A percentile compares a stretch with the other conserved stretches of the same genome.
Conservation (phyloP, 2,329 filamentous ascomycete species). For the Ceratocystis albifundus region DNA sequence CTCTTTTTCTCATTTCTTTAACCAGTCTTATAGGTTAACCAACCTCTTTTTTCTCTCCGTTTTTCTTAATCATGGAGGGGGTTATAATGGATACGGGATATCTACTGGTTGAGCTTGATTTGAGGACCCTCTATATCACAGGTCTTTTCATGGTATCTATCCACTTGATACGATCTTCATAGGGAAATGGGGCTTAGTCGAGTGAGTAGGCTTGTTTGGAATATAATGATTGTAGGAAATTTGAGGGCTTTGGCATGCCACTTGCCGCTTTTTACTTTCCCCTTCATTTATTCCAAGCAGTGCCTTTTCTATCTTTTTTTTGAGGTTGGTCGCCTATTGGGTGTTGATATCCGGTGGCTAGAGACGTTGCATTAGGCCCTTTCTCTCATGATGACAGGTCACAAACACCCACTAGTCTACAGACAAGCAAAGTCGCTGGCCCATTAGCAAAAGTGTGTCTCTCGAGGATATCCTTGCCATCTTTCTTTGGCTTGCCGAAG, state of each 20-base stretch:
- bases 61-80: conserved; percentile 3
- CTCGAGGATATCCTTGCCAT: background rate
- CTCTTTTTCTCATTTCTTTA: background rate
- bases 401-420: background rate
- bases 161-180: too few relatives aligned
- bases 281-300: background rate
- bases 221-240: background rate
- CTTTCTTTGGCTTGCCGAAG: background rate
- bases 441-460: background rate
- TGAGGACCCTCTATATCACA: background rate
- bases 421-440: background rate
- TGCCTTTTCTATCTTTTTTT: background rate
- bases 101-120: background rate
- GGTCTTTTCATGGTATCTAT: background rate
- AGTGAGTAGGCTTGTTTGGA: too few relatives aligned
- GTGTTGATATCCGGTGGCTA: too few relatives aligned
- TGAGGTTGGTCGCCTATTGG: too few relatives aligned
- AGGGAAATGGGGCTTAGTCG: too few relatives aligned
- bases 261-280: background rate
- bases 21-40: conserved; percentile 11
- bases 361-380: too few relatives aligned
- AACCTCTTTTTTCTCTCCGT: conserved; percentile 12
- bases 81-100: background rate
- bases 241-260: background rate
- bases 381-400: too few relatives aligned